Percentiles rank a stretch among this genome's conserved stretches.
Evolutionary conservation across 345 rosid species (phyloP).

Genomic region (Clausena lansium): DNA sequence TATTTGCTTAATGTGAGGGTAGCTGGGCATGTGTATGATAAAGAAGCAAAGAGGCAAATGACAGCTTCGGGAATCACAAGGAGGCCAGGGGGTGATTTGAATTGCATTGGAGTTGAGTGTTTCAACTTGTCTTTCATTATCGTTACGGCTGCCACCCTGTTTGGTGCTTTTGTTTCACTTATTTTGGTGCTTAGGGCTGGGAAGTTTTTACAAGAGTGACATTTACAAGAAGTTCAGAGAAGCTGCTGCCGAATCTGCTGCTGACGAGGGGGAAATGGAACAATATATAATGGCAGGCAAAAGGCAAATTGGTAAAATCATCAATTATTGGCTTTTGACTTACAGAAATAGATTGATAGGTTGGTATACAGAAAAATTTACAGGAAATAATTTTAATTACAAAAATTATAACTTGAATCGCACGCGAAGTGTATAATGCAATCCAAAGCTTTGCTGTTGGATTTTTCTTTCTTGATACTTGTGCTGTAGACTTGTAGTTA

Average conservation of each 20-base stretch:
- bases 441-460: not conserved
- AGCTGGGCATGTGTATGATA: constrained; percentile 50
- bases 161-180: constrained; percentile 47
- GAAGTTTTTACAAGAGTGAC: constrained; percentile 56
- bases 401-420: too few species aligned
- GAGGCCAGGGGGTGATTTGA: constrained; percentile 25
- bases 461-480: not conserved
- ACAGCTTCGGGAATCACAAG: constrained; percentile 29
- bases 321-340: not conserved
- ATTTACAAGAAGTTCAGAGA: constrained; percentile 58
- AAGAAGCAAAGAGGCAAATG: constrained; percentile 50
- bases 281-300: not conserved
- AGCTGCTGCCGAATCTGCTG: constrained; percentile 34
- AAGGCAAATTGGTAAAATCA: not conserved
- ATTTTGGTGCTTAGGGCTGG: constrained; percentile 55
- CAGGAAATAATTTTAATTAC: too few species aligned
- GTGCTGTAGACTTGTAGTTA: too few species aligned
- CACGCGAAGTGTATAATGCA: not conserved
- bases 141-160: constrained; percentile 42
- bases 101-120: constrained; percentile 50
- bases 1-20: constrained; percentile 57
- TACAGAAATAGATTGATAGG: not conserved
- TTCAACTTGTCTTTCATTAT: constrained; percentile 56
- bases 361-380: too few species aligned
- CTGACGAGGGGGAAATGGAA: constrained; percentile 39